These are phyloP conservation scores for Rhizophora mangle DNA, from an alignment of 345 rosid genomes.

Conservation along the genomic window DNA sequence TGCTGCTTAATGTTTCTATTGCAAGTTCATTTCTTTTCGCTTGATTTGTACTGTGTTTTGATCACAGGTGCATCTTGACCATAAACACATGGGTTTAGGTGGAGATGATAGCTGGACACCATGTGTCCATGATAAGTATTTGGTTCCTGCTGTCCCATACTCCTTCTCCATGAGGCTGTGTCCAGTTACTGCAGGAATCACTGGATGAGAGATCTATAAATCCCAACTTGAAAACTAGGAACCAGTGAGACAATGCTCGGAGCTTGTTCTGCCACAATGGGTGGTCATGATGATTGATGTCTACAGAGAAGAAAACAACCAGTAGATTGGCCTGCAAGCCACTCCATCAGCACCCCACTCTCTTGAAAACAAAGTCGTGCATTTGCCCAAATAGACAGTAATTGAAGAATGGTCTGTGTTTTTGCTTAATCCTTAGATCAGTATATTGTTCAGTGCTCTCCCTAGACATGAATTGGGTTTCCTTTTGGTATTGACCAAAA, in stretches of 20 bases:
- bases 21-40: neutral
- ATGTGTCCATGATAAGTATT: constrained; percentile 65
- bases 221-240: constrained; percentile 46
- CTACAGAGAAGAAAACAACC: too few species aligned
- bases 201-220: constrained; percentile 49
- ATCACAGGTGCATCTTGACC: constrained; percentile 88
- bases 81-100: constrained; percentile 89
- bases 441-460: too few species aligned
- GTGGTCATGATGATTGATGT: too few species aligned
- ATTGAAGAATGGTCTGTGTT: too few species aligned
- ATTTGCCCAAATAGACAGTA: too few species aligned
- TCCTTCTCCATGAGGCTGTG: constrained; percentile 64
- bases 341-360: too few species aligned
- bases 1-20: neutral
- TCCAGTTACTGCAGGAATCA: constrained; percentile 55
- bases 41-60: constrained; percentile 1
- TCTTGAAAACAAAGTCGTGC: too few species aligned
- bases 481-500: too few species aligned
- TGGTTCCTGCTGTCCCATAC: constrained; percentile 67
- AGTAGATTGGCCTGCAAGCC: too few species aligned
- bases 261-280: too few species aligned
- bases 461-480: too few species aligned
- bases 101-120: constrained; percentile 99
- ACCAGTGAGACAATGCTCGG: neutral
- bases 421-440: too few species aligned